Evolutionary conservation across 2,329 filamentous ascomycete genomes (phyloP), one percentile per base, ranked within the genome.

Genomic region (Xylaria sp.): DNA sequence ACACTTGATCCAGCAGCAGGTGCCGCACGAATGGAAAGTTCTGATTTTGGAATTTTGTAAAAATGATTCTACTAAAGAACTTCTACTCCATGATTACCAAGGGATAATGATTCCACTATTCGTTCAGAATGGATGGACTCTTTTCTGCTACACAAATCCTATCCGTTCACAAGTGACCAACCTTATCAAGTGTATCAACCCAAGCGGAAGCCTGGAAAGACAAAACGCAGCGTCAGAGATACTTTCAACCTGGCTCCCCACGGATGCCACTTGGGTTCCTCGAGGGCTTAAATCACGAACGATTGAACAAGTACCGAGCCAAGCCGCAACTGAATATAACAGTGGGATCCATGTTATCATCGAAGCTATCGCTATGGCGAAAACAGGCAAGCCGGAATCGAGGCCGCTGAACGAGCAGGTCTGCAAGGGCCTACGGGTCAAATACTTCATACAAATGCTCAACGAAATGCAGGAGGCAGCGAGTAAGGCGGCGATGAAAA

Each of bases 341-440:
- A 68, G 67, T 26, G 63, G 53, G 3, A 63, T 73, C 17, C 68
- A 67, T 28, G n/a, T 69, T 23, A 68, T 71, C 11, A 48, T 71
- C 17, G 36, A 70, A 13, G 72, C 69, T 9, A 42, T 57, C 40
- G 20, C 69, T 3, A 67, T 74, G 53, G 62, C 42, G 17, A 67
- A 58, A 26, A 66, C 58, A 17, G 60, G 65, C 11, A 65, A 67
- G n/a, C 61, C 54, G 11, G 67, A 72, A 60, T 49, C 20, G 13
- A 59, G 66, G 31, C 23, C 5, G 33, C 17, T 70, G 15, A 33
- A 62, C 58, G 15, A 38, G 40, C 28, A 53, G 26, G 7, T 65
- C 28, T 72, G 60, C 40, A 70, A 65, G 33, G 58, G 61, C 20
- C 56, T 73, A 28, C 51, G 67, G 33, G 42, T 68, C 36, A 68